Base-by-base conservation (phyloP, 139 green algal species). In the Astrephomene gubernaculifera region DNA sequence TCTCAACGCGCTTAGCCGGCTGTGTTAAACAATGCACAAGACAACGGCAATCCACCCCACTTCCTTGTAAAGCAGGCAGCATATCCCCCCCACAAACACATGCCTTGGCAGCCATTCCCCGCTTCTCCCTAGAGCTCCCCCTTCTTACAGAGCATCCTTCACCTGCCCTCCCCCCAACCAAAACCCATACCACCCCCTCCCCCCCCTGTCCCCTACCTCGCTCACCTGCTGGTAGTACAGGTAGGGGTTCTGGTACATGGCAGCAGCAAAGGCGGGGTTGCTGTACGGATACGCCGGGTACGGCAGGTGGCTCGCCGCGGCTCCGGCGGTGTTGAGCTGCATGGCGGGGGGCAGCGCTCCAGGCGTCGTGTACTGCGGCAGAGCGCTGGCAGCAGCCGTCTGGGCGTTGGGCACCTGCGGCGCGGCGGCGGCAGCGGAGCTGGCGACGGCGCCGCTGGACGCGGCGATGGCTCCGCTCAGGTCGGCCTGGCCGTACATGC, bases 401-500 rank as follows among this genome's bases (percentile, higher is more conserved):
- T 72, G 38, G 8, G 41, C 57, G 73, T 36, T 69, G 12, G 71
- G 71, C 31, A 78, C 60, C 60, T 83, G 60, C 14, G 61, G 78
- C 19, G 60, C 43, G 5, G 41, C 75, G 31, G 44, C 44, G 43
- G 63, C 45, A 27, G 64, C 79, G 35, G 45, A 27, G 79, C 35
- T 79, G 29, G 45, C 35, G 25, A 36, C 67, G 27, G 79, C 64
- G 10, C 49, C 79, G 65, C 2, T 61, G 43, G 29, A 44, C 25
- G 79, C 65, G 19, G 79, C 79, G 45, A 49, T 65, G 36, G 49
- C 79, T 35, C 45, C 65, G 31, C 22, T 65, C 24, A 76, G 41
- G 33, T 86, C 61, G 0, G 41, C n/a, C 65, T 86, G 79, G 79
- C 79, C 65, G 38, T 86, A 86, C 78, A 84, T 74, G 78, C 63